Evolutionary conservation across 805 yeast genomes (phyloP).

Genomic region (Diddensiella santjacobensis): DNA sequence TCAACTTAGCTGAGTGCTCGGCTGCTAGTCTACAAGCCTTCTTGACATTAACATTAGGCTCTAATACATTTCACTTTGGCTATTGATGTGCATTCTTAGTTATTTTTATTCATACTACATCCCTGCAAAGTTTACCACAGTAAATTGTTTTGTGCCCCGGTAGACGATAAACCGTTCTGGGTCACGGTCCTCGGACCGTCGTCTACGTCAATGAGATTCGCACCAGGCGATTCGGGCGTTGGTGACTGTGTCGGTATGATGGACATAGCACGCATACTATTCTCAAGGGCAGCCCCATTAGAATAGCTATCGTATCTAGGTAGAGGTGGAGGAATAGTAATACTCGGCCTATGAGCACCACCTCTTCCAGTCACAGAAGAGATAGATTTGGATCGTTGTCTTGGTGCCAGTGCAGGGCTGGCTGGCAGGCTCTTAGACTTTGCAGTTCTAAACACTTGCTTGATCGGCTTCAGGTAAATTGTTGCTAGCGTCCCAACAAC

Average conservation of each 20-base stretch:
- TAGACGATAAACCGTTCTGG: not conserved
- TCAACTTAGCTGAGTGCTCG: no score
- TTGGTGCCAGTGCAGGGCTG: constrained; percentile 46
- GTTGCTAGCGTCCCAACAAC: constrained; percentile 81
- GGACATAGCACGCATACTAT: not conserved
- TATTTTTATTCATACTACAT: no score
- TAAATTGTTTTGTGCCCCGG: not conserved
- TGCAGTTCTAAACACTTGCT: constrained; percentile 69
- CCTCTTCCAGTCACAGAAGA: not conserved
- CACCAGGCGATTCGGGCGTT: not conserved
- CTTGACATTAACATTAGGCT: no score
- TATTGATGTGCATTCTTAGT: no score
- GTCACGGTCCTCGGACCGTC: not conserved
- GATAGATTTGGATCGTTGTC: constrained; percentile 6
- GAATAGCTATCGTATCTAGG: not conserved
- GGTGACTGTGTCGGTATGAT: not conserved
- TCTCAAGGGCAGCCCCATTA: not conserved
- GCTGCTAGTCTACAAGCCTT: no score
- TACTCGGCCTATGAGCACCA: not conserved
- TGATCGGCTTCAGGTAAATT: constrained; percentile 76
- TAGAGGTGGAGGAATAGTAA: not conserved
- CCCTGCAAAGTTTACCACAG: constrained; percentile 1
- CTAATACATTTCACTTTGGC: no score
- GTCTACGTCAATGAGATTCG: constrained; percentile 1
- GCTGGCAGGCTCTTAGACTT: constrained; percentile 47